phyloP scores from a whole-genome alignment of 345 rosid genomes.

The Salix exigua region DNA sequence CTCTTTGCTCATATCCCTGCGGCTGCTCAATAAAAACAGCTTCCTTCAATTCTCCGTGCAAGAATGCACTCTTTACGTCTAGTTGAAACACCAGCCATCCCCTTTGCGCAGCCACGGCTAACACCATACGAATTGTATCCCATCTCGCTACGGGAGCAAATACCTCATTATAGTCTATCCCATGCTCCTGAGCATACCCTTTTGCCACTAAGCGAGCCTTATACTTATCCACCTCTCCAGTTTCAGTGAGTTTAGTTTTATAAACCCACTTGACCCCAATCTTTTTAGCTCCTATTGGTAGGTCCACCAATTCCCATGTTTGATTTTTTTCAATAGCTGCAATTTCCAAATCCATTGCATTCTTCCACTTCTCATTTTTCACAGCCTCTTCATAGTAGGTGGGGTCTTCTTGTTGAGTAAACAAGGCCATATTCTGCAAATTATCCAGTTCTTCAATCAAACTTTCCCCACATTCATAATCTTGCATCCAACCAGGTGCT shows the following conservation, averaged over 20 bases:
- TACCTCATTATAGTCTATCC: background rate
- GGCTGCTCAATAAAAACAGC: background rate
- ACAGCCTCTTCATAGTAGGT: background rate
- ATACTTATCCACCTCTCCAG: background rate
- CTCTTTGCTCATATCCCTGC: background rate
- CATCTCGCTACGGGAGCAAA: background rate
- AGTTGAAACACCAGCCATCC: background rate
- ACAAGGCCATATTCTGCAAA: background rate
- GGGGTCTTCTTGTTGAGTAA: background rate
- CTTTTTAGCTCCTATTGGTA: background rate
- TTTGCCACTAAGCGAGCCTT: background rate
- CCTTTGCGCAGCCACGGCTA: background rate
- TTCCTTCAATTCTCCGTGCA: background rate
- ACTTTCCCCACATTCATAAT: background rate
- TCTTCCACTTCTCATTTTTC: background rate
- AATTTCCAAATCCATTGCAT: background rate
- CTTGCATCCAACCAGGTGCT: background rate
- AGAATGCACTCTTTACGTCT: background rate
- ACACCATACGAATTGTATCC: background rate
- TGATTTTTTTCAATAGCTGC: background rate
- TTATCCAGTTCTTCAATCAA: background rate
- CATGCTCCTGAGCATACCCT: background rate
- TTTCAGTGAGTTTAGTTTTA: background rate
- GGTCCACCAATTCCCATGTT: background rate
- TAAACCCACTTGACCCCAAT: background rate